Evolutionary conservation across 2,329 filamentous ascomycete genomes (phyloP).

Genomic region (Stenocarpella maydis): DNA sequence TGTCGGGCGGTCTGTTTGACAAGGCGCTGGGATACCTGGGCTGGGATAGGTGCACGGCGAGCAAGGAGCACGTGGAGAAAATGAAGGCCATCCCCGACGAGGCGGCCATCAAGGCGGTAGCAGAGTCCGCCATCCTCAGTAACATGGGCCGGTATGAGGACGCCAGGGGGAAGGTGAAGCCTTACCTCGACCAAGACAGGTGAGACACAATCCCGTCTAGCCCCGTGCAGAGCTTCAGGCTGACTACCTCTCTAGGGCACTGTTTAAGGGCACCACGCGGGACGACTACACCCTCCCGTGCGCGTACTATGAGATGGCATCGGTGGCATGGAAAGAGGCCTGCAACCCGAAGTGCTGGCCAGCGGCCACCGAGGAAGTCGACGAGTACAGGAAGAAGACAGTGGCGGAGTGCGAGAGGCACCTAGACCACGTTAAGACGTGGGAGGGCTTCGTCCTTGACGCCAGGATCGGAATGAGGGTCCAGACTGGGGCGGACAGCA

Average conservation of each 20-base stretch:
- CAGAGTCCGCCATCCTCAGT: slow-evolving; percentile 72
- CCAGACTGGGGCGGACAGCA: slow-evolving; percentile 72
- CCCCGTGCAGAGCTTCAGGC: neutral
- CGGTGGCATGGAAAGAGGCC: slow-evolving; percentile 78
- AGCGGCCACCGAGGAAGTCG: slow-evolving; percentile 38
- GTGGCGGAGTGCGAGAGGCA: slow-evolving; percentile 69
- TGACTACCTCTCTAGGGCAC: slow-evolving; percentile 47
- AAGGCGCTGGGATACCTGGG: slow-evolving; percentile 68
- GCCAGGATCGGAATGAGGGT: slow-evolving; percentile 77
- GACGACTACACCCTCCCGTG: slow-evolving; percentile 78
- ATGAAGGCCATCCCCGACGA: slow-evolving; percentile 66
- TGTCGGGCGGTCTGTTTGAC: slow-evolving; percentile 72
- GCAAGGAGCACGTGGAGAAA: slow-evolving; percentile 50
- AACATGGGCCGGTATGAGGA: slow-evolving; percentile 69
- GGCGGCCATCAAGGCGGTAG: slow-evolving; percentile 69
- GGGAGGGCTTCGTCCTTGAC: slow-evolving; percentile 78
- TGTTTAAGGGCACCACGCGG: slow-evolving; percentile 66
- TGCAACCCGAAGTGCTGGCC: slow-evolving; percentile 48
- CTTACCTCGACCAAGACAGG: slow-evolving; percentile 73
- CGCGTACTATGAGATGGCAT: slow-evolving; percentile 87
- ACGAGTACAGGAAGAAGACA: slow-evolving; percentile 54
- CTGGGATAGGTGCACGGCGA: slow-evolving; percentile 68
- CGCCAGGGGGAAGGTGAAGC: slow-evolving; percentile 70
- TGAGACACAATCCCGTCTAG: slow-evolving; percentile 43
- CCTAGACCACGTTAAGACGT: slow-evolving; percentile 72